These are phyloP conservation scores for Epithele typhae DNA, from an alignment of 768 basidiomycete species.

Conservation along the genomic window DNA sequence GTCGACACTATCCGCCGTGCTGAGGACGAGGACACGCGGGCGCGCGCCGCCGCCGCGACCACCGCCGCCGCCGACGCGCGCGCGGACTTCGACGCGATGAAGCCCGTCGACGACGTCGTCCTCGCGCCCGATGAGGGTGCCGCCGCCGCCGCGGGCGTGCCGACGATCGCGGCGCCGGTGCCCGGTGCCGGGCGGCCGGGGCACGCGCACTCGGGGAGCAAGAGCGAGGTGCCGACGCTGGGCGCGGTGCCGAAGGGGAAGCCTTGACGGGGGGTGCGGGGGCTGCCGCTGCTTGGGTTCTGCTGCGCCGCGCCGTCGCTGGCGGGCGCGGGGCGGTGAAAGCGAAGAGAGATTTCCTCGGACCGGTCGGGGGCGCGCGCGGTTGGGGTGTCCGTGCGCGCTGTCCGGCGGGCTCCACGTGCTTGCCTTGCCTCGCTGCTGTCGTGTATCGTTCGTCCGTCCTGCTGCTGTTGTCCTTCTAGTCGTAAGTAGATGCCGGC, in stretches of 20 bases:
- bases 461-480: too few species aligned
- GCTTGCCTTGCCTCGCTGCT: too few species aligned
- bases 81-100: slow-evolving; percentile 57
- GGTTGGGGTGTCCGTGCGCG: too few species aligned
- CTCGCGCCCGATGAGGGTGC: slow-evolving; percentile 5
- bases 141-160: slow-evolving; percentile 15
- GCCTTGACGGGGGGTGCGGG: too few species aligned
- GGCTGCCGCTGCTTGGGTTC: too few species aligned
- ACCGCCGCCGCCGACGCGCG: slow-evolving; percentile 8
- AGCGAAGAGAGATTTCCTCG: too few species aligned
- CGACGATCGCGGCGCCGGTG: slow-evolving; percentile 20
- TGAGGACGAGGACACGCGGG: slow-evolving; percentile 47
- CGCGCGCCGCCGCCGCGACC: slow-evolving; percentile 26
- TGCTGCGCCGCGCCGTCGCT: too few species aligned
- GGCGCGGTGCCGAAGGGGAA: slow-evolving; percentile 16
- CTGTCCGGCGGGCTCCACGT: too few species aligned
- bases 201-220: slow-evolving; percentile 9
- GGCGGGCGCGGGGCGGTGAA: too few species aligned
- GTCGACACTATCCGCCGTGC: slow-evolving; percentile 70
- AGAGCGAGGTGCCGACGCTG: slow-evolving; percentile 19
- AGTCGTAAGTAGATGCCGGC: too few species aligned
- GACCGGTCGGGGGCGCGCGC: too few species aligned
- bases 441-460: too few species aligned
- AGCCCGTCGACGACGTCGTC: slow-evolving; percentile 64
- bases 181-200: slow-evolving; percentile 9